Evolutionary conservation across 495 filamentous ascomycete genomes (phyloP).

Genomic region (Bacidia gigantensis): DNA sequence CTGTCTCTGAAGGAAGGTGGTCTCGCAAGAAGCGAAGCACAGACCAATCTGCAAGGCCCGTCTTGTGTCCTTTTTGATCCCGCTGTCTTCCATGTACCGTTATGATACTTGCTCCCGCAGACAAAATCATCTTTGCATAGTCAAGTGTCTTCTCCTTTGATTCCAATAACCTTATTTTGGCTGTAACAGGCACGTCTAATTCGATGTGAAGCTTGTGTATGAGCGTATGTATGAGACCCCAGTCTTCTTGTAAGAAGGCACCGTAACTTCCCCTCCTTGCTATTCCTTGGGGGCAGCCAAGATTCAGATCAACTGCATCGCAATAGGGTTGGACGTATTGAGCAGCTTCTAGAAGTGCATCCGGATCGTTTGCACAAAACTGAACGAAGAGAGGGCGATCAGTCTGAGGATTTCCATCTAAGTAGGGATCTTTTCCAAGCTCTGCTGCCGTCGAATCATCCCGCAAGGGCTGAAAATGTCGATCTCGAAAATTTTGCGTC

Average conservation of each 20-base stretch:
- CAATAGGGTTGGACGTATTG: constrained; percentile 65
- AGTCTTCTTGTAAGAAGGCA: constrained; percentile 88
- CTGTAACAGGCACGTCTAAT: constrained; percentile 71
- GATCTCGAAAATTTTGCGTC: constrained; percentile 55
- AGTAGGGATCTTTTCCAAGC: constrained; percentile 28
- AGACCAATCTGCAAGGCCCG: constrained; percentile 84
- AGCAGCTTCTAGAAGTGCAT: constrained; percentile 63
- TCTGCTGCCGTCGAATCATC: constrained; percentile 19
- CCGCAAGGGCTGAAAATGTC: constrained; percentile 61
- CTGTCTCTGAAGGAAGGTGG: constrained; percentile 69
- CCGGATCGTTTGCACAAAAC: constrained; percentile 86
- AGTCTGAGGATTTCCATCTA: constrained; percentile 71
- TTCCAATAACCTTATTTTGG: constrained; percentile 87
- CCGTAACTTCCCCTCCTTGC: constrained; percentile 83
- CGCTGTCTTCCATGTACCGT: constrained; percentile 80
- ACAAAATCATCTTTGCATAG: constrained; percentile 79
- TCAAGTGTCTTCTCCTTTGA: constrained; percentile 72
- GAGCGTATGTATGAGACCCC: constrained; percentile 61
- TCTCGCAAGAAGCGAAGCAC: constrained; percentile 71
- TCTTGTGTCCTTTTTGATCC: constrained; percentile 94
- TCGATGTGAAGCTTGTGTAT: constrained; percentile 63
- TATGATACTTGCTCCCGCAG: constrained; percentile 80
- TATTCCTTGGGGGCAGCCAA: constrained; percentile 97
- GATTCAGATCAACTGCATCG: constrained; percentile 91
- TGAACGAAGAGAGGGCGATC: constrained; percentile 91